Conservation (phyloP, 148 eudicot species). For the Persicaria tinctoria region DNA sequence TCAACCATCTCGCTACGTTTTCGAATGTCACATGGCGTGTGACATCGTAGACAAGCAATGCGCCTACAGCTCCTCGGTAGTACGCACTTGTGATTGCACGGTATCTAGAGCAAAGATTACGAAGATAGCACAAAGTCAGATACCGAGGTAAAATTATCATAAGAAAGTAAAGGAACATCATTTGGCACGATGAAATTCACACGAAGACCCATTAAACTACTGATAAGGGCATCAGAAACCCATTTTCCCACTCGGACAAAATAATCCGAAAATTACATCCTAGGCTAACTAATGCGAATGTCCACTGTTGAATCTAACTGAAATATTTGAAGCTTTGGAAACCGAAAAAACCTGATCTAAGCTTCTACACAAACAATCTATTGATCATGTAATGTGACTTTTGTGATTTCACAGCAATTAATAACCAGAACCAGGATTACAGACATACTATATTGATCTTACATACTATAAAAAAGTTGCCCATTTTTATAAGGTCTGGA, state of each 20-base stretch:
- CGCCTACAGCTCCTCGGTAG: constrained; percentile 54
- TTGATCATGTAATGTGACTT: background rate
- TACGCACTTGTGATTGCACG: constrained; percentile 62
- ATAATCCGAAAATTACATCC: background rate
- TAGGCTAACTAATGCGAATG: background rate
- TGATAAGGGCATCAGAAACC: background rate
- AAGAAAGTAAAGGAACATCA: background rate
- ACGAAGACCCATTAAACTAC: background rate
- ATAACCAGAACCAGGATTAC: background rate
- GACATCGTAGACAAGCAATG: constrained; percentile 47
- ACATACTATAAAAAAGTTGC: background rate
- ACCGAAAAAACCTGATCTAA: too few species aligned
- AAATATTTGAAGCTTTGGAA: too few species aligned
- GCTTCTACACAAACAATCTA: background rate
- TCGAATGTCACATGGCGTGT: constrained; percentile 41
- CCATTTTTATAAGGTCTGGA: background rate
- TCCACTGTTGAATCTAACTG: background rate
- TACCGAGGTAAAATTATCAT: background rate
- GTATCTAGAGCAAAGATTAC: constrained; percentile 22
- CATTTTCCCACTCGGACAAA: background rate
- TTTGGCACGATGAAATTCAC: background rate
- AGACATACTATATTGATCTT: background rate
- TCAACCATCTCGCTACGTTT: constrained; percentile 42
- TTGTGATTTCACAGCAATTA: background rate
- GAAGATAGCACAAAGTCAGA: background rate